phyloP scores from a whole-genome alignment of 2,329 filamentous ascomycete genomes.

The Mariannaea sp. region DNA sequence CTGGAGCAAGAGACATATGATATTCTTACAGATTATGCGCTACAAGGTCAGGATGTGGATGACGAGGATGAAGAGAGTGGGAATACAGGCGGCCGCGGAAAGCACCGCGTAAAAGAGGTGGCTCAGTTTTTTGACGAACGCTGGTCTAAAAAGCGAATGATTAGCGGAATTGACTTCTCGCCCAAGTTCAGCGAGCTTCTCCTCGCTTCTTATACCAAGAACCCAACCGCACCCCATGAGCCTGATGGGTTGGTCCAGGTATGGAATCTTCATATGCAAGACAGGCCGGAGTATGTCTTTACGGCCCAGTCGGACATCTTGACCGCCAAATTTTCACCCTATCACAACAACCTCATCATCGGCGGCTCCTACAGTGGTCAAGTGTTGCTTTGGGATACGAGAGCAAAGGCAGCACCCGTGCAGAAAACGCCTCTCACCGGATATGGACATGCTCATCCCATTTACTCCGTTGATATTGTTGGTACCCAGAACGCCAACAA shows the following conservation, averaged over 20 bases:
- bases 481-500: conserved; percentile 99
- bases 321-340: conserved; percentile 96
- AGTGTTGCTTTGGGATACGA: conserved; percentile 95
- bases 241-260: conserved; percentile 93
- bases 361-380: conserved; percentile 97
- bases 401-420: conserved; percentile 84
- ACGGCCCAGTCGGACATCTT: conserved; percentile 95
- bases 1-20: conserved; percentile 92
- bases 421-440: conserved; percentile 96
- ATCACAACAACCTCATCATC: conserved; percentile 94
- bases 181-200: conserved; percentile 93
- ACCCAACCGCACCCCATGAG: conserved; percentile 90
- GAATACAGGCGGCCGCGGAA: conserved; percentile 71
- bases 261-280: conserved; percentile 95
- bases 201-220: conserved; percentile 95
- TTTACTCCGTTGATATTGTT: conserved; percentile 94
- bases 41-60: conserved; percentile 74
- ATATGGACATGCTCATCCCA: conserved; percentile 92
- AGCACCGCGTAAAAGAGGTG: conserved; percentile 80
- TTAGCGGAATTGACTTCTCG: conserved; percentile 94
- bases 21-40: conserved; percentile 90
- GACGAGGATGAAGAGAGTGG: conserved; percentile 82
- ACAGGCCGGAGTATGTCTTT: conserved; percentile 94
- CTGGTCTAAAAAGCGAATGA: conserved; percentile 97
- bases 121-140: conserved; percentile 93